Conservation (phyloP, 2,329 filamentous ascomycete species). For the Phaeosphaeriaceae sp. region DNA sequence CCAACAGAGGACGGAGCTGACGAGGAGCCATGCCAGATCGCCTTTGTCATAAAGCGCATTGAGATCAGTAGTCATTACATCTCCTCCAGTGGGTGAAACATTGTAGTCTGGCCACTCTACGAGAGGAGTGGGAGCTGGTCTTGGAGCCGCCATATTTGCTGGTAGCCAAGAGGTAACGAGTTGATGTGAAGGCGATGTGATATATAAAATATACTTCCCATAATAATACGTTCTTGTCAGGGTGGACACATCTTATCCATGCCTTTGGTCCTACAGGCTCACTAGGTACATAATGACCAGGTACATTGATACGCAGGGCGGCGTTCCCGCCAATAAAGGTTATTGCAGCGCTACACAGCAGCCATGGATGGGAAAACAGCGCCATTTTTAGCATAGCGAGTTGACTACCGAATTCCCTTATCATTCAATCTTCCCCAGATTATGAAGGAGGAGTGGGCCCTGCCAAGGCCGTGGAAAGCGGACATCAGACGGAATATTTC, state of each 20-base stretch:
- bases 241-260: slow-evolving; percentile 12
- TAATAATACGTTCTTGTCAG: slow-evolving; percentile 16
- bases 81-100: slow-evolving; percentile 50
- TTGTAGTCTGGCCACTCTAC: slow-evolving; percentile 54
- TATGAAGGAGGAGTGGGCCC: slow-evolving; percentile 21
- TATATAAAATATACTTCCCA: not conserved
- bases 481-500: slow-evolving; percentile 25
- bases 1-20: slow-evolving; percentile 40
- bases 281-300: slow-evolving; percentile 2
- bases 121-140: slow-evolving; percentile 39
- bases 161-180: not conserved
- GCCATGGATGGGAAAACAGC: slow-evolving; percentile 19
- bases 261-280: slow-evolving; percentile 2
- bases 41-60: slow-evolving; percentile 57
- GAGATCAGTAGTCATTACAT: slow-evolving; percentile 54
- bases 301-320: slow-evolving; percentile 9
- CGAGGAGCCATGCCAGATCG: slow-evolving; percentile 54
- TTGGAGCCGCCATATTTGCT: slow-evolving; percentile 29
- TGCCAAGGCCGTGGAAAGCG: slow-evolving; percentile 29
- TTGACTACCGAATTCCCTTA: slow-evolving; percentile 23
- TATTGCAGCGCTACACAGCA: slow-evolving; percentile 1
- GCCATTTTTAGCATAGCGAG: slow-evolving; percentile 25
- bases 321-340: slow-evolving; percentile 13
- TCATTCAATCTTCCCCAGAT: slow-evolving; percentile 25
- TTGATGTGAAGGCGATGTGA: not conserved